These are phyloP conservation scores for Vigna reflexopilosa DNA, from an alignment of 306 rosid species.

Conservation along the genomic window DNA sequence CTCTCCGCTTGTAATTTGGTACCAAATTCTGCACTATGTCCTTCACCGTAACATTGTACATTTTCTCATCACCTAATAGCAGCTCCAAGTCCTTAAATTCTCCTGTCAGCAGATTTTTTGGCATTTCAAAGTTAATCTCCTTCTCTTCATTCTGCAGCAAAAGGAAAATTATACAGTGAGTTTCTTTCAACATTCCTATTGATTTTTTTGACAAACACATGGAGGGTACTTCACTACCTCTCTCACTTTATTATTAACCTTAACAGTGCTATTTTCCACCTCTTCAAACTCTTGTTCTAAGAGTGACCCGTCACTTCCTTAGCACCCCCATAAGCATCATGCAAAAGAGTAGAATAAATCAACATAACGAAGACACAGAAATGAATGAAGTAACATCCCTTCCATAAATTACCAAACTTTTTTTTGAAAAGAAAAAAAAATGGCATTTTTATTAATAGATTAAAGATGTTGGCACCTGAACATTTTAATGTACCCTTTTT, in stretches of 20 bases:
- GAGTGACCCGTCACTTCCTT: constrained; percentile 39
- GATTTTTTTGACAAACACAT: neutral
- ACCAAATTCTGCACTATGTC: constrained; percentile 43
- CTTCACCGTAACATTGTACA: constrained; percentile 23
- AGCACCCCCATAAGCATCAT: constrained; percentile 29
- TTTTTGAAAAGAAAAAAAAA: neutral
- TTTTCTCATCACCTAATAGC: constrained; percentile 13
- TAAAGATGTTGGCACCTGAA: constrained; percentile 40
- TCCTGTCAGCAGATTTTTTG: neutral
- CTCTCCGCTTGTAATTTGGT: constrained; percentile 48
- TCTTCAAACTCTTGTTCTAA: constrained; percentile 37
- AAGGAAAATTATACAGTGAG: neutral
- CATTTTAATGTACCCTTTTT: constrained; percentile 16
- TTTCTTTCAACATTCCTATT: neutral
- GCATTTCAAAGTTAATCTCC: constrained; percentile 17
- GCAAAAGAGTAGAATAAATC: constrained; percentile 11
- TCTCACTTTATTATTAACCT: neutral
- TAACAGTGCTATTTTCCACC: constrained; percentile 33
- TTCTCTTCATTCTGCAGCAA: constrained; percentile 44
- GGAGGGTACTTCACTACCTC: constrained; percentile 5
- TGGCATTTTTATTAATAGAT: neutral
- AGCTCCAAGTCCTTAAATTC: constrained; percentile 28
- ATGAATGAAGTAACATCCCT: neutral
- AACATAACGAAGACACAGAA: constrained; percentile 22
- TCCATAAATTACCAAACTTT: no score